Evolutionary conservation across 2,329 filamentous ascomycete genomes (phyloP).

Genomic region (Aspergillus felis): DNA sequence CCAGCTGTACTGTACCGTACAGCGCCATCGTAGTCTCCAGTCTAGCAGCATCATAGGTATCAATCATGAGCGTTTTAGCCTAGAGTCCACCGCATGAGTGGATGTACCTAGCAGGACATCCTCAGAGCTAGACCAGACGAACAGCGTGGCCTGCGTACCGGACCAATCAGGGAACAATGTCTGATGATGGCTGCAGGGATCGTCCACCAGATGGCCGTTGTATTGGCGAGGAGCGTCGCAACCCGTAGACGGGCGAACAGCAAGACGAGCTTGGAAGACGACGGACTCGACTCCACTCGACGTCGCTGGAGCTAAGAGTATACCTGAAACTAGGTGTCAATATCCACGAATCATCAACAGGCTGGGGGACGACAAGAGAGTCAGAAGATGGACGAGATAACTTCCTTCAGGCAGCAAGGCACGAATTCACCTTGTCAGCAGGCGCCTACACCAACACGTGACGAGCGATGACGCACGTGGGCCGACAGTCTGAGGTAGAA

Average conservation of each 20-base stretch:
- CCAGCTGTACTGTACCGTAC: slow-evolving; percentile 5
- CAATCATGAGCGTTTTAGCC: too few relatives aligned
- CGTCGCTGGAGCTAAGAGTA: neutral
- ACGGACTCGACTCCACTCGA: neutral
- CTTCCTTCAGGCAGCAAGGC: neutral
- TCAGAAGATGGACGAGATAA: neutral
- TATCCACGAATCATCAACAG: neutral
- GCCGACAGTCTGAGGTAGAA: neutral
- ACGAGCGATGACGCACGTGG: neutral
- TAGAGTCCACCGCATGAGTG: neutral
- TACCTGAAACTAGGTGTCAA: neutral
- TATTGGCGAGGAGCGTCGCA: slow-evolving; percentile 3
- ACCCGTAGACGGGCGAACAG: neutral
- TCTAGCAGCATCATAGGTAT: neutral
- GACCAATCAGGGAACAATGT: neutral
- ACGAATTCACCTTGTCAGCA: neutral
- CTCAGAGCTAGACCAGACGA: neutral
- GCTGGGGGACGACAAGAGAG: neutral
- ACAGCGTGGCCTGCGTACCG: neutral
- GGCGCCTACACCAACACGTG: neutral
- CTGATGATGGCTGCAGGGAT: slow-evolving; percentile 9
- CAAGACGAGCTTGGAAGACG: neutral
- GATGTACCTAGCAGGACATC: neutral
- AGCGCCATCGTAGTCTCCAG: slow-evolving; percentile 1
- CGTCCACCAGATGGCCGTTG: slow-evolving; percentile 8